Percentiles rank a stretch among this genome's conserved stretches.
Evolutionary conservation across 2,329 filamentous ascomycete species (phyloP).

Genomic region (Metarhizium album): DNA sequence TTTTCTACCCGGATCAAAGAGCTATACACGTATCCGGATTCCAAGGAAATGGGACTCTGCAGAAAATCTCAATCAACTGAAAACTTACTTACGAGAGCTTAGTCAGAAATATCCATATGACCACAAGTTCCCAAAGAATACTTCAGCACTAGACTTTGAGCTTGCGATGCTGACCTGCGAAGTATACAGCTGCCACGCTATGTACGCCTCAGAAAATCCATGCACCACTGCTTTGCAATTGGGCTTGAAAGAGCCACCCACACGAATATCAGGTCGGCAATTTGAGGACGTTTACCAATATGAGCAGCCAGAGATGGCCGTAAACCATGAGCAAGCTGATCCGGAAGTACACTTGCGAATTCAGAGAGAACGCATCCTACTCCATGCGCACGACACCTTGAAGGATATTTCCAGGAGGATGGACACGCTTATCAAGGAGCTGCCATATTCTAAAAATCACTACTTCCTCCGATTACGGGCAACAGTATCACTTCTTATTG

Average conservation of each 20-base stretch:
- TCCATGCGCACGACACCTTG: slow-evolving; percentile 46
- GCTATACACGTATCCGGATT: slow-evolving; percentile 1
- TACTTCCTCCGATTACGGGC: slow-evolving; percentile 61
- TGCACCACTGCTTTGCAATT: slow-evolving; percentile 17
- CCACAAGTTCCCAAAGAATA: slow-evolving; percentile 42
- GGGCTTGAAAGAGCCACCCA: slow-evolving; percentile 3
- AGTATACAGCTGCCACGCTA: slow-evolving; percentile 62
- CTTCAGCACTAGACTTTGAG: slow-evolving; percentile 68
- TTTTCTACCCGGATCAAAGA: neutral
- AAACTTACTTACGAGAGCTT: slow-evolving; percentile 63
- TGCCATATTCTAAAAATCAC: slow-evolving; percentile 58
- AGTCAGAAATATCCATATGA: slow-evolving; percentile 68
- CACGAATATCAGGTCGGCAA: neutral
- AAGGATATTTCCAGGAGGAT: slow-evolving; percentile 55
- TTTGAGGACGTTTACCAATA: neutral
- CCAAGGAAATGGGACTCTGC: slow-evolving; percentile 30
- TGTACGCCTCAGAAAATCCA: slow-evolving; percentile 36
- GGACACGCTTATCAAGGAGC: slow-evolving; percentile 57
- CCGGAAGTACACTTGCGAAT: slow-evolving; percentile 1
- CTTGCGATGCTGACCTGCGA: slow-evolving; percentile 71
- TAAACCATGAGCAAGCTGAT: neutral
- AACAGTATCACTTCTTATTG: slow-evolving; percentile 65
- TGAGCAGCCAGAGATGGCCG: neutral
- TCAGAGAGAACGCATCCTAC: slow-evolving; percentile 29
- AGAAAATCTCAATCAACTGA: slow-evolving; percentile 34